Percentiles rank a stretch among this genome's conserved stretches.
Evolutionary conservation across 495 filamentous ascomycete genomes (phyloP).

Genomic region (Schizothecium vesticola): DNA sequence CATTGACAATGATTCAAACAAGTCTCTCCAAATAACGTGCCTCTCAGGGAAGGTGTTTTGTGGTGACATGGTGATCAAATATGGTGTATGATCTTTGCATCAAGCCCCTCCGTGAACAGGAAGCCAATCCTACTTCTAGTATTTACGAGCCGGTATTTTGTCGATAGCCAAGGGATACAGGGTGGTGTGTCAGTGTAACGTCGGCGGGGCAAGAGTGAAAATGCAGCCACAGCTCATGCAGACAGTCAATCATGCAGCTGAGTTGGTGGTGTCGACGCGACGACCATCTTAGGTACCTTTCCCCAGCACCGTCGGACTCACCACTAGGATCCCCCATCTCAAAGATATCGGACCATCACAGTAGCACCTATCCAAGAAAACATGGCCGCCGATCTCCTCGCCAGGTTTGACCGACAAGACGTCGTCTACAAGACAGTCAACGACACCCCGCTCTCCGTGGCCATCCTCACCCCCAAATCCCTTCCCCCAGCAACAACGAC

Average conservation of each 20-base stretch:
- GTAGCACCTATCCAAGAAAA: not conserved
- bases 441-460: slow-evolving; percentile 9
- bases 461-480: slow-evolving; percentile 17
- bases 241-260: not conserved
- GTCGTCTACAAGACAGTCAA: slow-evolving; percentile 20
- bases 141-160: not conserved
- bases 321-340: not conserved
- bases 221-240: not conserved
- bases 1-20: not conserved
- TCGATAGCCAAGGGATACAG: not conserved
- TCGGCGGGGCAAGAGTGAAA: not conserved
- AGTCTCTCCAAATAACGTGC: not conserved
- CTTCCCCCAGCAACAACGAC: not conserved
- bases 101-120: not conserved
- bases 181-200: not conserved
- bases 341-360: not conserved
- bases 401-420: slow-evolving; percentile 8
- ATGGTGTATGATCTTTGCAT: not conserved
- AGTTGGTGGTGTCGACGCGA: not conserved
- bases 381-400: not conserved
- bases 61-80: not conserved
- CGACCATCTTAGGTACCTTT: not conserved
- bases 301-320: not conserved
- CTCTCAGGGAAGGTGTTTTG: not conserved
- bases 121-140: not conserved